Percentiles rank a stretch among this genome's conserved stretches.
Conservation (phyloP, 805 yeast species). For the Ogataea siamensis region DNA sequence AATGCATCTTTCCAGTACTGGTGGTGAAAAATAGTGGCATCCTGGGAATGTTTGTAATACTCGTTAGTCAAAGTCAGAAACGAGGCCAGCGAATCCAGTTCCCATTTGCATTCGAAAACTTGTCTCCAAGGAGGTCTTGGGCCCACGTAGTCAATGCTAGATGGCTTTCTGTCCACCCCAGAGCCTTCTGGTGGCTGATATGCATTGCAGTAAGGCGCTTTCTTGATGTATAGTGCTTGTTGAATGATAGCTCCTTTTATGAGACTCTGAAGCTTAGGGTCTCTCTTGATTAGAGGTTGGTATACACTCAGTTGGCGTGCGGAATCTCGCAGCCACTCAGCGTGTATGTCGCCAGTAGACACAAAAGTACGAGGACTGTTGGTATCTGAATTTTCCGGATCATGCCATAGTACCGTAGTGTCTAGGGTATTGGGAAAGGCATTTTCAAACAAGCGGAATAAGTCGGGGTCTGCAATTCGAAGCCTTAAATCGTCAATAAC, state of each 20-base stretch:
- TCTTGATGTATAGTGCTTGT: constrained; percentile 62
- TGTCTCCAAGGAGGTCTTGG: constrained; percentile 69
- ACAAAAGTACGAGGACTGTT: constrained; percentile 61
- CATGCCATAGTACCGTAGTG: constrained; percentile 79
- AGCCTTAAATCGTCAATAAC: constrained; percentile 51
- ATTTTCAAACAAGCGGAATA: constrained; percentile 75
- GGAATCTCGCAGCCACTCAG: constrained; percentile 90
- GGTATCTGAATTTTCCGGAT: constrained; percentile 20
- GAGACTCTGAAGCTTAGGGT: constrained; percentile 47
- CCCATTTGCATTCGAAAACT: constrained; percentile 90
- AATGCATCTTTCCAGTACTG: constrained; percentile 59
- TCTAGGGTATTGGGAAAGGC: constrained; percentile 85
- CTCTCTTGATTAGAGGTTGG: constrained; percentile 56
- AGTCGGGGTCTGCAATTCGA: constrained; percentile 57
- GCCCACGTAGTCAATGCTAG: constrained; percentile 60
- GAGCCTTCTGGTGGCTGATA: constrained; percentile 77
- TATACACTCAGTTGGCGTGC: constrained; percentile 80
- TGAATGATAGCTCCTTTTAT: constrained; percentile 78
- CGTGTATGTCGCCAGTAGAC: constrained; percentile 90
- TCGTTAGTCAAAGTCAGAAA: constrained; percentile 74
- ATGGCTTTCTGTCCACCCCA: constrained; percentile 44
- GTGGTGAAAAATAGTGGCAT: constrained; percentile 45
- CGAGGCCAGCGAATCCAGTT: constrained; percentile 81
- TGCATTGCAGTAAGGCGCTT: constrained; percentile 84
- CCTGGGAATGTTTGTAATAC: constrained; percentile 56